Base-by-base conservation (phyloP, 2,329 filamentous ascomycete genomes). In the Aspergillus japonicus region DNA sequence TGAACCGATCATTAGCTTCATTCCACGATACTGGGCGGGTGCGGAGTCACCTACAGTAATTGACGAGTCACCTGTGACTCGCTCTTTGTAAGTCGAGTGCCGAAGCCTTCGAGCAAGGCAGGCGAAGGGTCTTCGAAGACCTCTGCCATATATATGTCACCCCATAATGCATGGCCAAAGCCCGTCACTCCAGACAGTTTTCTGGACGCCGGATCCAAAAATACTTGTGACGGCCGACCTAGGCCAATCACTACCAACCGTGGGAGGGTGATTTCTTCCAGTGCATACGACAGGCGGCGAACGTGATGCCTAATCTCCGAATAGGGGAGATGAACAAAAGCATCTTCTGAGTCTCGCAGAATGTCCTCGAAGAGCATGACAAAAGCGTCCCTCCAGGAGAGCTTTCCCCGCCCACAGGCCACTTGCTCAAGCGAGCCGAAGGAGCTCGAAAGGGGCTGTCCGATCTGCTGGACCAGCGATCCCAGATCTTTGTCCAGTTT, bases 331-430 rank as follows among this genome's bases (percentile, higher is more conserved):
- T 80, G 82, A 64, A 87, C 78, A 12, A 85, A 80, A 71, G 83
- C 82, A 59, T 87, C 84, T 67, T 87, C 85, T 16, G 80, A 82
- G 64, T 87, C 84, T 16, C 82, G 82, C 24, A 87, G 73, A 8
- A 81, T 72, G 11, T 78, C 73, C 67, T 86, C 84, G 21, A 86
- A 73, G 44, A 86, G 75, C 5, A 69, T 66, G 24, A 79, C 71
- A 64, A 86, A 87, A 12, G 80, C 81, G 57, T 82, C 78, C 56
- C 77, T 75, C 85, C 85, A 87, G 3, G 80, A 80, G n/a, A 64
- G 66, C 57, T 71, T 77, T 16, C 82, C 81, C 24, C 70, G 70
- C n/a, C 79, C 78, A 14, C 69, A 69, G 48, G 78, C 77, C 5
- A 84, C 81, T 54, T 77, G 74, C 47, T 78, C 76, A 8, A 81